Evolutionary conservation across 768 basidiomycete species (phyloP).

Genomic region (Termitomyces titanicus): DNA sequence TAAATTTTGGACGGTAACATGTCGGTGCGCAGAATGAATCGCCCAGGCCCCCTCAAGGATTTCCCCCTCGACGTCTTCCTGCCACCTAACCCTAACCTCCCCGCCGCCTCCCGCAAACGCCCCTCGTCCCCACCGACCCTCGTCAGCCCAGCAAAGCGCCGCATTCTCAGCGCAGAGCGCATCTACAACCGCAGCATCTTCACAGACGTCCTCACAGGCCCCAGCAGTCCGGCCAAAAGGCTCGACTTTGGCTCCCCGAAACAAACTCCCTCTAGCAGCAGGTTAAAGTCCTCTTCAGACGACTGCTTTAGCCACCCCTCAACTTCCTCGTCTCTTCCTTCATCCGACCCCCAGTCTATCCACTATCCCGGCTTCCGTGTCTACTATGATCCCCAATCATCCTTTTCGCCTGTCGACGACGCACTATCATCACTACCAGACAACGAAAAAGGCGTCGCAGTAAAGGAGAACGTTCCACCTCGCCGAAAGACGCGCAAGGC

Average conservation of each 20-base stretch:
- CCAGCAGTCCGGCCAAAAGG: conserved; percentile 44
- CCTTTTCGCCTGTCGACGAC: conserved; percentile 8
- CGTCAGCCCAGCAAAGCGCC: conserved; percentile 66
- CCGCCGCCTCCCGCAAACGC: conserved; percentile 47
- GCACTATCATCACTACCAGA: conserved; percentile 2
- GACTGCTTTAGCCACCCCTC: conserved; percentile 19
- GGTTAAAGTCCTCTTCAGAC: conserved; percentile 11
- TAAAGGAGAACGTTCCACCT: conserved; percentile 59
- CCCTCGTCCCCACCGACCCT: conserved; percentile 53
- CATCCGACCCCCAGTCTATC: conserved; percentile 49
- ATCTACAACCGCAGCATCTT: conserved; percentile 25
- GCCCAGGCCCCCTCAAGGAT: conserved; percentile 57
- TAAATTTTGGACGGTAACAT: conserved; percentile 4
- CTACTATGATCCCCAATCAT: conserved; percentile 43
- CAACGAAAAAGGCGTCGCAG: conserved; percentile 31
- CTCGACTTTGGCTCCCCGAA: conserved; percentile 49
- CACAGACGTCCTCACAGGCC: conserved; percentile 22
- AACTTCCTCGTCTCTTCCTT: conserved; percentile 19
- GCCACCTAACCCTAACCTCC: conserved; percentile 26
- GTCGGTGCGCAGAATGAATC: conserved; percentile 26
- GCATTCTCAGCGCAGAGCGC: conserved; percentile 56
- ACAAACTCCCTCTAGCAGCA: conserved; percentile 14
- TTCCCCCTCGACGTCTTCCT: conserved; percentile 57
- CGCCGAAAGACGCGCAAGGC: conserved; percentile 43
- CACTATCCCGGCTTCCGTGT: conserved; percentile 70